These are phyloP conservation scores for Euphorbia celastroides DNA, from an alignment of 441 rosid species.

Conservation along the genomic window DNA sequence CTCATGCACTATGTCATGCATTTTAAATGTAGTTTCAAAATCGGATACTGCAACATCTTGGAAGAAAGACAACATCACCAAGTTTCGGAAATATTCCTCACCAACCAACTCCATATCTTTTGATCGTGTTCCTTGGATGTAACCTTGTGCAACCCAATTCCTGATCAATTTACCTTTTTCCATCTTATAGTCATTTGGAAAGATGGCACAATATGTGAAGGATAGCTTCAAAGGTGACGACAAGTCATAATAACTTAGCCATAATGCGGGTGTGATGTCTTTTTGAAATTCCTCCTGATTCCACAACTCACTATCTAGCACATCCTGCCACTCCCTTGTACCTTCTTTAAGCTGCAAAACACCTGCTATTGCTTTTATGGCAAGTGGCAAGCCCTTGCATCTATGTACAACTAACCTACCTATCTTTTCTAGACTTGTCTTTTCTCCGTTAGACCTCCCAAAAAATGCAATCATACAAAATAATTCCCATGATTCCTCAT, in stretches of 20 bases:
- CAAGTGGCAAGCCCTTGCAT: conserved; percentile 7
- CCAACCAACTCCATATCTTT: neutral
- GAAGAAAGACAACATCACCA: neutral
- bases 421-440: neutral
- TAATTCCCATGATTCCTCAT: neutral
- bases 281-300: conserved; percentile 2
- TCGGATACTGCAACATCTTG: neutral
- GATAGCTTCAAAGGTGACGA: neutral
- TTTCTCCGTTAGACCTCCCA: neutral
- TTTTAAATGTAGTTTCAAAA: neutral
- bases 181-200: conserved; percentile 1
- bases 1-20: conserved; percentile 19
- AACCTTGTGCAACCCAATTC: conserved; percentile 8
- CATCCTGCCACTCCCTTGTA: neutral
- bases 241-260: too few species aligned
- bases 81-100: neutral
- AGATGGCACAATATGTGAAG: conserved; percentile 12
- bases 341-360: neutral
- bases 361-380: conserved; percentile 2
- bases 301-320: neutral
- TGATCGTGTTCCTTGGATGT: neutral
- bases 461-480: too few species aligned
- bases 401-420: neutral
- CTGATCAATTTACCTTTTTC: neutral
- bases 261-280: neutral